Conservation (phyloP, 2,329 filamentous ascomycete species). For the Diplodia intermedia region DNA sequence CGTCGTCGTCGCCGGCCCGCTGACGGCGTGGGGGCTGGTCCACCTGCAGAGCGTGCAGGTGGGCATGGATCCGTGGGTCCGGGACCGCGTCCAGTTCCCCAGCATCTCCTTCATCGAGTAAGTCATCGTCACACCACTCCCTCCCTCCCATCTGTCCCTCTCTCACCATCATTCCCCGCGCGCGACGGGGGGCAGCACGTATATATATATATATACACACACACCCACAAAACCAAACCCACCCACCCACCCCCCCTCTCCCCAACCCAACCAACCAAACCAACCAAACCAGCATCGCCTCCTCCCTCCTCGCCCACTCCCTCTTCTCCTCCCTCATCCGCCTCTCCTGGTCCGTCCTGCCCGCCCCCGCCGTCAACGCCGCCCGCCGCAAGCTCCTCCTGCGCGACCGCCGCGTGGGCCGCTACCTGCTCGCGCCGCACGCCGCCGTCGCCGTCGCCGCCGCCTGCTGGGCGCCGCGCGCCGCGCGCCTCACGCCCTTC, state of each 20-base stretch:
- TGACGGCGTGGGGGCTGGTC: background rate
- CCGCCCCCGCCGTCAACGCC: background rate
- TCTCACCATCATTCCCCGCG: background rate
- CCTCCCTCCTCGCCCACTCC: background rate
- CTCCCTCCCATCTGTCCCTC: background rate
- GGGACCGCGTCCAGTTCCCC: background rate
- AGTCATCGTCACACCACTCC: background rate
- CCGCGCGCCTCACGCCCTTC: background rate
- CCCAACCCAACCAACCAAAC: too few species aligned
- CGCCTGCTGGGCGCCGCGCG: background rate
- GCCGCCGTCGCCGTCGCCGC: background rate
- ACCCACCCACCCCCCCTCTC: too few species aligned
- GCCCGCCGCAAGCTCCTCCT: background rate
- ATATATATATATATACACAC: too few species aligned
- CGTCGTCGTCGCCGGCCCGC: constrained; percentile 2
- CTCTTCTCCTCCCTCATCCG: background rate
- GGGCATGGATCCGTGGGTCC: background rate
- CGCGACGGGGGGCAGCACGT: too few species aligned
- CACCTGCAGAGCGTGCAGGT: background rate
- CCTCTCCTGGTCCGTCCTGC: constrained; percentile 1
- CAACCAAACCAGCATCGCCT: background rate
- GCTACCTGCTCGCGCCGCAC: background rate
- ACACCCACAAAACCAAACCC: too few species aligned
- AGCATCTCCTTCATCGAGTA: constrained; percentile 3
- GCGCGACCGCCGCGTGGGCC: constrained; percentile 2